Base-by-base conservation (phyloP, 139 green algal species). In the Chlamydomonas eustigma region DNA sequence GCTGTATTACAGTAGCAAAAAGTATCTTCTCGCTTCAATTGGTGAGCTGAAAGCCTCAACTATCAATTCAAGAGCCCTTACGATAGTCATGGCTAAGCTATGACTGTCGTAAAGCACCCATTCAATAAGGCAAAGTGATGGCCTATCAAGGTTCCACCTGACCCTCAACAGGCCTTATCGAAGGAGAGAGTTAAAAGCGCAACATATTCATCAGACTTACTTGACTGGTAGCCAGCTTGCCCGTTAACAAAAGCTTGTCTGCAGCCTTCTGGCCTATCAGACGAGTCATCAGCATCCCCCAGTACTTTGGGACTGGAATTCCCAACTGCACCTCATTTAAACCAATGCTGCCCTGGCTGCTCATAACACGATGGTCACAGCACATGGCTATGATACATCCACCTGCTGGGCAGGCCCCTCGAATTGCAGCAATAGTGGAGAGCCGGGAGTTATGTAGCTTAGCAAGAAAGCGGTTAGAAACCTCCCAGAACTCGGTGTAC, bases 311-410 rank as follows among this genome's bases (percentile, higher is more conserved):
- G 18, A 98, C 94, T 1, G 86, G 76, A 64, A 98, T 96, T 44
- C 93, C 93, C 0, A 96, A 69, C 4, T 89, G 87, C 31, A 75
- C 68, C 38, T 75, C 68, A 36, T 75, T 75, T 3, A 67, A 31
- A 3, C 71, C 71, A 63, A 75, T 64, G 68, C 5, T 75, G 8
- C 68, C 68, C 33, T 75, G 76, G 69, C 91, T 86, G 0, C 88
- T 94, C 83, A 97, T 95, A 22, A 97, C 51, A 32, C 92, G 87
- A 51, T 89, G 74, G 76, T 98, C 94, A 76, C 93, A 97, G 83
- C 91, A 95, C 71, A 98, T 69, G n/a, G 92, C 76, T 33, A 97
- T 88, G 32, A 84, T 85, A 86, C 93, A 97, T 8, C 94, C 94
- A 37, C 93, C 94, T 5, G 94, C 94, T n/a, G 94, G 93, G 80